Evolutionary conservation across 176 grass and related monocot species (phyloP).

Genomic region (Triticum timopheevii): DNA sequence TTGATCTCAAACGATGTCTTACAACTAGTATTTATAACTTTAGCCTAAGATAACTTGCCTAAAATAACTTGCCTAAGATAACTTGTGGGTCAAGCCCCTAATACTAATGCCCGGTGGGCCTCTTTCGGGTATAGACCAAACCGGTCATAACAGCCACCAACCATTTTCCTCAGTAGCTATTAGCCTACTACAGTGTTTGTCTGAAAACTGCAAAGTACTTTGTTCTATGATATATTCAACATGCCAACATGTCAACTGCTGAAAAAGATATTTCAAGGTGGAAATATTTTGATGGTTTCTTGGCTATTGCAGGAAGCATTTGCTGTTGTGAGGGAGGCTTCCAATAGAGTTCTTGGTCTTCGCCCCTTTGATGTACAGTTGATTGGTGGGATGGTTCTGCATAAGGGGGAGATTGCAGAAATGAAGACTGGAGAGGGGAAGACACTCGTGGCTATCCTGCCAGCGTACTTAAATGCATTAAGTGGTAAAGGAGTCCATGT

Average conservation of each 20-base stretch:
- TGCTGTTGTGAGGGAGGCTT: conserved; percentile 94
- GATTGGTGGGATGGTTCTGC: conserved; percentile 94
- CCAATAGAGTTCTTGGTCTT: conserved; percentile 90
- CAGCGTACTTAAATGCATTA: conserved; percentile 90
- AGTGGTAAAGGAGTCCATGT: conserved; percentile 95
- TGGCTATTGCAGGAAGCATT: conserved; percentile 78
- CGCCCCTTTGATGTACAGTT: conserved; percentile 90
- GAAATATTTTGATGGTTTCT: neutral
- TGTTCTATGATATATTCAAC: neutral
- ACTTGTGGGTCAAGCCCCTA: no score
- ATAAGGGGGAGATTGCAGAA: conserved; percentile 95
- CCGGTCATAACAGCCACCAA: neutral
- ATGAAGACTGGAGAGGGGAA: conserved; percentile 99
- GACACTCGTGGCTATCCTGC: conserved; percentile 93
- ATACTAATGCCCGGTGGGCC: no score
- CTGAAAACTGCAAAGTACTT: neutral
- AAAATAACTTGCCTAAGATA: no score
- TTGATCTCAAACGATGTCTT: no score
- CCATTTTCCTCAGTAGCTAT: conserved; percentile 21
- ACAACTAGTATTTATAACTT: no score
- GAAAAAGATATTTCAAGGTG: conserved; percentile 6
- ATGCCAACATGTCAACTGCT: neutral
- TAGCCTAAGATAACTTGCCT: no score
- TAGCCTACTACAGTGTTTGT: neutral
- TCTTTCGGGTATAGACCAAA: no score